These are phyloP conservation scores for Trichoderma breve DNA, from an alignment of 2,329 filamentous ascomycete species.

Conservation along the genomic window DNA sequence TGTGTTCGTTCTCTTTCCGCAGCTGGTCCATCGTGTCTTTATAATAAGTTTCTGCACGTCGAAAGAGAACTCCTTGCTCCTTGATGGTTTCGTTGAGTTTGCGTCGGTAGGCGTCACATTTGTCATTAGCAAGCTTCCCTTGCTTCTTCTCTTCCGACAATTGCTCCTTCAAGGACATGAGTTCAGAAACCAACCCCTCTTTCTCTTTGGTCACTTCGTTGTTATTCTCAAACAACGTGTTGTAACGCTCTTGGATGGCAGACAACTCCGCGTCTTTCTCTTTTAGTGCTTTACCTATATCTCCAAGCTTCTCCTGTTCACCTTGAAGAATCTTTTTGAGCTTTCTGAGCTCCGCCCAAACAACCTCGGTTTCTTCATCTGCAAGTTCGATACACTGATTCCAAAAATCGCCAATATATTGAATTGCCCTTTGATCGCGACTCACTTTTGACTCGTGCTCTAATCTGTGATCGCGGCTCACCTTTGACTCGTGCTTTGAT, in stretches of 20 bases:
- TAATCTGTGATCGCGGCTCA: slow-evolving; percentile 25
- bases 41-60: slow-evolving; percentile 34
- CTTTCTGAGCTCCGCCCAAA: slow-evolving; percentile 28
- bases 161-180: slow-evolving; percentile 30
- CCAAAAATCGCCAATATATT: slow-evolving; percentile 34
- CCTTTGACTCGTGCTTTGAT: neutral
- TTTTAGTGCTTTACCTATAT: slow-evolving; percentile 16
- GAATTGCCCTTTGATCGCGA: slow-evolving; percentile 33
- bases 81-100: slow-evolving; percentile 46
- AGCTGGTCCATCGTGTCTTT: slow-evolving; percentile 37
- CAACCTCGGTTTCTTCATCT: slow-evolving; percentile 31
- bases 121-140: slow-evolving; percentile 31
- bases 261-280: slow-evolving; percentile 30
- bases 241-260: slow-evolving; percentile 25
- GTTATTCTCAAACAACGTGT: slow-evolving; percentile 29
- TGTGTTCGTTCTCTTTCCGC: slow-evolving; percentile 31
- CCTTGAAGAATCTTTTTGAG: slow-evolving; percentile 28
- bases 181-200: slow-evolving; percentile 27
- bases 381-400: slow-evolving; percentile 33
- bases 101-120: slow-evolving; percentile 34
- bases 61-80: slow-evolving; percentile 48
- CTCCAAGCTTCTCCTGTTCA: slow-evolving; percentile 24
- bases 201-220: slow-evolving; percentile 28
- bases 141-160: slow-evolving; percentile 28
- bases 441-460: neutral